Base-by-base conservation (phyloP, 176 grass and related monocot genomes). In the Eragrostis curvula region DNA sequence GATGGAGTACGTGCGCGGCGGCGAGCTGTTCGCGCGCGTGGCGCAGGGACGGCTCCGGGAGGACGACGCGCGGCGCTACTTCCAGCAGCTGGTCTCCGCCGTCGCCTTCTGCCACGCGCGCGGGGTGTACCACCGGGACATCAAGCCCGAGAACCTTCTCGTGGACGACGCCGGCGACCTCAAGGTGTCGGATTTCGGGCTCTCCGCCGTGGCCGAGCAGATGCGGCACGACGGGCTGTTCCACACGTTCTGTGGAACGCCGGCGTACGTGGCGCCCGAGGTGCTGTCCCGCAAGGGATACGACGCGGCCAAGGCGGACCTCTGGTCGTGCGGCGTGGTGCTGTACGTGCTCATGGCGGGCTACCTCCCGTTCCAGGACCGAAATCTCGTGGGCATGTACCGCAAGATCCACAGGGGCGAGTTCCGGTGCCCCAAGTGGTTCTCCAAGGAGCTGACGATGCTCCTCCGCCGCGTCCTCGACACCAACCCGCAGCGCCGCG, bases 211-310 rank as follows among this genome's bases (percentile, higher is more conserved):
- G 18, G 90, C 96, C 53, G 93, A 96, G 23, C 83, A 96, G 87
- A 86, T 94, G 79, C 89, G 93, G 4, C 89, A 84, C 76, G 93
- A 96, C 58, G 96, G 96, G 5, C 82, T 99, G 14, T 90, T 99
- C 83, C 96, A 99, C 87, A 99, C 96, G 58, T 99, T 99, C 84
- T 99, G 96, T 55, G 96, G 96, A 64, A 99, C 96, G 2, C 96
- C 96, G 18, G 96, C 96, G 2, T 99, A 99, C 77, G 93, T 99
- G 3, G 96, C 96, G 17, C 96, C 96, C 27, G 96, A 99, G 87
- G 91, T 99, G 18, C 93, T 99, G 13, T 87, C 91, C 12, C 85
- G 93, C 8, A 75, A 82, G 11, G 93, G 96, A 0, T 99, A 99
- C 44, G 93, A 92, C 83, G 93, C 93, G 16, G 87, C 91, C 10